Evolutionary conservation across 225 moss, liverwort and hornwort genomes (phyloP).

Genomic region (Polytrichum commune): DNA sequence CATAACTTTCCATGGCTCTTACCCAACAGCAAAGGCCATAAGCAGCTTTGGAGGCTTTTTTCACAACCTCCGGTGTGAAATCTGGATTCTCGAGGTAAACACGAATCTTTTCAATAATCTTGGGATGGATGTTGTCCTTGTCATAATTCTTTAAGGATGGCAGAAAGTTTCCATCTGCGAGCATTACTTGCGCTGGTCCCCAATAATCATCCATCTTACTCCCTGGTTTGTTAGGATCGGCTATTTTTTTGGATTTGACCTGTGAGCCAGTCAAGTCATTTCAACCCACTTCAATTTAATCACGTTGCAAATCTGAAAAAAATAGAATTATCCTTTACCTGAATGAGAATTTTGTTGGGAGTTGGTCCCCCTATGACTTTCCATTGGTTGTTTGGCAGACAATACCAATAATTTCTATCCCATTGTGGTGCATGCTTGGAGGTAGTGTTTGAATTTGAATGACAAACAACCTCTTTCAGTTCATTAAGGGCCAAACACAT

Average conservation of each 20-base stretch:
- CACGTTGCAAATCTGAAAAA: not conserved
- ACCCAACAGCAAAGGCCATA: conserved; percentile 72
- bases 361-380: too few relatives aligned
- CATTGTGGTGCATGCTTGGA: too few relatives aligned
- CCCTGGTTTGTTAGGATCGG: conserved; percentile 56
- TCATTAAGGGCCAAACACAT: too few relatives aligned
- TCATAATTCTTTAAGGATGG: conserved; percentile 59
- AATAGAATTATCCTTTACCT: too few relatives aligned
- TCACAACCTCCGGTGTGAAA: conserved; percentile 58
- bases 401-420: too few relatives aligned
- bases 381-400: too few relatives aligned
- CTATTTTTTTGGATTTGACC: conserved; percentile 62
- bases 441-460: too few relatives aligned
- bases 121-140: conserved; percentile 59
- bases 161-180: conserved; percentile 59
- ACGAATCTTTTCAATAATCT: conserved; percentile 59
- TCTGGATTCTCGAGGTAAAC: conserved; percentile 44
- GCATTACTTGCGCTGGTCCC: conserved; percentile 66
- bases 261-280: conserved; percentile 1
- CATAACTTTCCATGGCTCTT: conserved; percentile 68
- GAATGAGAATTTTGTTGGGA: too few relatives aligned
- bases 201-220: conserved; percentile 65
- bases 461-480: too few relatives aligned
- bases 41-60: conserved; percentile 70
- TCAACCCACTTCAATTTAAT: not conserved